Conservation (phyloP, 257 asterid genomes). For the Lantana camara region DNA sequence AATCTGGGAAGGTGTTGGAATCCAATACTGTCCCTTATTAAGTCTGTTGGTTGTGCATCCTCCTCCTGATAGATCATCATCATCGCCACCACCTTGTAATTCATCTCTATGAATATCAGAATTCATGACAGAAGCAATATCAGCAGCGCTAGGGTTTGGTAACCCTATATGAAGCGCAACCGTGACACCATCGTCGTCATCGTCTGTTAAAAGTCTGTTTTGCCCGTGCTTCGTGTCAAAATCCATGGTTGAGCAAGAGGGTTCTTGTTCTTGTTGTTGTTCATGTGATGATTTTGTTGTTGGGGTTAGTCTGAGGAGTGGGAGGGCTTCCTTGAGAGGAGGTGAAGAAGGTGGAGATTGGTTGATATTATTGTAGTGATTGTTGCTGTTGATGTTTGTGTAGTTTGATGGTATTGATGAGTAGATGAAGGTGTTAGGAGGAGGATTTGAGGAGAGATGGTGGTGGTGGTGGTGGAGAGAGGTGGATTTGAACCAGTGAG, state of each 20-base stretch:
- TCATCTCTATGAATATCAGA: slow-evolving; percentile 29
- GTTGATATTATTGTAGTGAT: not conserved
- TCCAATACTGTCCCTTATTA: slow-evolving; percentile 91
- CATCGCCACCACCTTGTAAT: slow-evolving; percentile 32
- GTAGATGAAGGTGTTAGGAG: slow-evolving; percentile 20
- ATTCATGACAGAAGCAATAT: slow-evolving; percentile 53
- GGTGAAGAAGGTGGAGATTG: slow-evolving; percentile 57
- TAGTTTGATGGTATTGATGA: slow-evolving; percentile 15
- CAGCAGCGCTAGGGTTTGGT: slow-evolving; percentile 93
- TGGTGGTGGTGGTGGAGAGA: slow-evolving; percentile 30
- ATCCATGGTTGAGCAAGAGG: slow-evolving; percentile 31
- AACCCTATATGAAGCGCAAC: slow-evolving; percentile 84
- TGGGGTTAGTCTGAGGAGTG: slow-evolving; percentile 53
- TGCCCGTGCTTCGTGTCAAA: slow-evolving; percentile 20
- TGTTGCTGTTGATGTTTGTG: not conserved
- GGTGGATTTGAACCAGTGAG: slow-evolving; percentile 53
- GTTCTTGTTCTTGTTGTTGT: slow-evolving; percentile 25
- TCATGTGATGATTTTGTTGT: slow-evolving; percentile 20
- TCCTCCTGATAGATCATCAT: slow-evolving; percentile 31
- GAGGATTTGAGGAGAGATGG: slow-evolving; percentile 36
- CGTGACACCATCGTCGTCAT: slow-evolving; percentile 59
- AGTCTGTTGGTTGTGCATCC: slow-evolving; percentile 44
- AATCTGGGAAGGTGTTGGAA: slow-evolving; percentile 94
- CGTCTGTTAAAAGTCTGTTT: not conserved
- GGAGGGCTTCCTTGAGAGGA: slow-evolving; percentile 65